Evolutionary conservation across 1,284 basidiomycete genomes (phyloP).

Genomic region (Tremellales sp.): DNA sequence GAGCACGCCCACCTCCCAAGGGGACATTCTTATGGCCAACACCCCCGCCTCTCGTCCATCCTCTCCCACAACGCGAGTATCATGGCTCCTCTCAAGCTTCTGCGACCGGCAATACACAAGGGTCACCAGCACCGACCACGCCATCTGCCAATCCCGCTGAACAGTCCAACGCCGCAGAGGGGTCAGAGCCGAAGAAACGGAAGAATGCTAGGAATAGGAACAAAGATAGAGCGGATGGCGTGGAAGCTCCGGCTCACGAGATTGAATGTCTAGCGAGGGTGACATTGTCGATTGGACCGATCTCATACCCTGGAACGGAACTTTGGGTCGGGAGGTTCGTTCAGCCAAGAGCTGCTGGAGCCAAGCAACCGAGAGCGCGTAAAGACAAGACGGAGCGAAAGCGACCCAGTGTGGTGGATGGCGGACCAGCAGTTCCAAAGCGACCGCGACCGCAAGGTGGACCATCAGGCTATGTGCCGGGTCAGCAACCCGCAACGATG

Average conservation of each 20-base stretch:
- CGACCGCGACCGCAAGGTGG: background rate
- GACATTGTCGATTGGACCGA: conserved; percentile 36
- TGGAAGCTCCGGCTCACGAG: conserved; percentile 39
- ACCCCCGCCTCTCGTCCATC: conserved; percentile 22
- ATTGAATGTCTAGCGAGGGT: conserved; percentile 42
- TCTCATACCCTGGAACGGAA: conserved; percentile 39
- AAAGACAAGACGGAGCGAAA: background rate
- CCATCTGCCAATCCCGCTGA: background rate
- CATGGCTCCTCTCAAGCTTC: conserved; percentile 15
- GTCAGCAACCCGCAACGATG: background rate
- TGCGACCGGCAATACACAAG: background rate
- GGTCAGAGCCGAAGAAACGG: background rate
- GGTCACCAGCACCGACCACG: conserved; percentile 3
- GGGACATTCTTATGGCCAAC: conserved; percentile 39
- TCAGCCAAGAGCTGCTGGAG: conserved; percentile 17
- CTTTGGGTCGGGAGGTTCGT: conserved; percentile 46
- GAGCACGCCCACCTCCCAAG: conserved; percentile 27
- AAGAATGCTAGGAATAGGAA: conserved; percentile 5
- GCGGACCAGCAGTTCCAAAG: background rate
- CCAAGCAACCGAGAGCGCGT: conserved; percentile 1
- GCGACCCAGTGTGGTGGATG: background rate
- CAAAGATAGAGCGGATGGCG: conserved; percentile 8
- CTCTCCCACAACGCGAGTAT: conserved; percentile 30
- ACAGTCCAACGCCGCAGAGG: background rate
- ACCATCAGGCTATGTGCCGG: background rate